Evolutionary conservation across 2,329 filamentous ascomycete genomes (phyloP), one percentile per base, ranked within the genome.

Genomic region (Alternaria dauci): DNA sequence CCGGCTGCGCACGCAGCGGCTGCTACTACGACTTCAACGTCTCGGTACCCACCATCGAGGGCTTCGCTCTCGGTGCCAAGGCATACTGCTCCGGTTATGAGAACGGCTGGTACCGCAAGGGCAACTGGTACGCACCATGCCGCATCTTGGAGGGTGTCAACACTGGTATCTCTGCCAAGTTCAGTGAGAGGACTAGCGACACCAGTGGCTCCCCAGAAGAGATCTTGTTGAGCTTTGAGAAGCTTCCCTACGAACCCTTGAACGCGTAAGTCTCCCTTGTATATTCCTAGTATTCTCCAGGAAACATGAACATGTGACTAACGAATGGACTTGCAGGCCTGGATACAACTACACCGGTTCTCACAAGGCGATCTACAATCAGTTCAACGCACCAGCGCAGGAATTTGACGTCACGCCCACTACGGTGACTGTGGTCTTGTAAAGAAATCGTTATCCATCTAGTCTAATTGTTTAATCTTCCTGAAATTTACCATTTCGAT

Each of bases 351-450:
- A 8, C 28, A 23, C 46, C n/a, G 46, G 28, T 16, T 34, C 46
- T 34, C 46, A 48, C 30, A 11, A 36, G 14, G 46, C 18, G n/a
- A 48, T 8, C 12, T 48, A 36, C 46, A 48, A 48, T 28, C 28
- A 36, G 28, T 23, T 36, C 1, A 28, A 36, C n/a, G 28, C 46
- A 7, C 46, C 46, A 1, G 4, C 3, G 12, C 68, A 66, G 76
- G 69, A 67, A 76, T 26, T 48, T 23, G 32, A 30, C 8, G 20
- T 48, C 6, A 48, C 46, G 8, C 46, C 46, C 14, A 36, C 63
- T 41, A 18, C 38, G 2, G 38, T 41, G 5, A 41, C 38, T 5
- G 9, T 41, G 20, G 18, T 41, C 20, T 9, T 8, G 20, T 41
- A 41, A 11, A 41, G 18, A 3, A 9, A 20, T 23, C 11, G 9